Evolutionary conservation across 805 yeast genomes (phyloP), one percentile per base, ranked within the genome.

Genomic region (Kluyveromyces siamensis): DNA sequence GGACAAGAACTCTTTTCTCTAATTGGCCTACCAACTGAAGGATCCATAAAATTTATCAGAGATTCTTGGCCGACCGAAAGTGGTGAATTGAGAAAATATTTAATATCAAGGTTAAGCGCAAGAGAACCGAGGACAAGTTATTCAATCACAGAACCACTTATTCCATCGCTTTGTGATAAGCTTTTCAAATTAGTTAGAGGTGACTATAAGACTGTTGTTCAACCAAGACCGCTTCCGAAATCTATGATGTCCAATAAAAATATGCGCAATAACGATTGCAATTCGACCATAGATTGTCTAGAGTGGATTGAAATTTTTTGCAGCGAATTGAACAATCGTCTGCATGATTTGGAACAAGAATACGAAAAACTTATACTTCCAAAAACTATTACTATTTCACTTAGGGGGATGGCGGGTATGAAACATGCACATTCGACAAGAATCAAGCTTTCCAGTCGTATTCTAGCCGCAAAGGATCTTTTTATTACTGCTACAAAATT

Each of bases 201-300:
- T 0, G 65, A 71, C 9, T 72, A 72, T 50, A 55, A 68, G 37
- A 71, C 71, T n/a, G 82, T 80, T 19, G 67, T 93, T 6, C 72
- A 73, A 8, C 71, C 77, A 11, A 72, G 84, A 43, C 76, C 81
- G 0, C 79, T 80, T 25, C 72, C 86, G 8, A 87, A 89, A 61
- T 82, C 95, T 0, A 91, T 93, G 98, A 81, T 82, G 67, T 84
- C 96, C 0, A 81, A 82, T 44, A 93, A 93, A 61, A 87, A 89
- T 60, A 83, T 91, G 63, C 66, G 82, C 44, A 75, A 78, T 0
- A 71, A 72, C 10, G 69, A 80, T 0, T 80, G 90, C 2, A 65
- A 64, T 2, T 71, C 72, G 2, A 52, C 73, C 7, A 69, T 68
- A 2, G 96, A 87, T 55, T 77, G 86, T 19, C 54, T 70, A 5